phyloP scores from a whole-genome alignment of 495 filamentous ascomycete genomes.

The Bombardia bombarda region DNA sequence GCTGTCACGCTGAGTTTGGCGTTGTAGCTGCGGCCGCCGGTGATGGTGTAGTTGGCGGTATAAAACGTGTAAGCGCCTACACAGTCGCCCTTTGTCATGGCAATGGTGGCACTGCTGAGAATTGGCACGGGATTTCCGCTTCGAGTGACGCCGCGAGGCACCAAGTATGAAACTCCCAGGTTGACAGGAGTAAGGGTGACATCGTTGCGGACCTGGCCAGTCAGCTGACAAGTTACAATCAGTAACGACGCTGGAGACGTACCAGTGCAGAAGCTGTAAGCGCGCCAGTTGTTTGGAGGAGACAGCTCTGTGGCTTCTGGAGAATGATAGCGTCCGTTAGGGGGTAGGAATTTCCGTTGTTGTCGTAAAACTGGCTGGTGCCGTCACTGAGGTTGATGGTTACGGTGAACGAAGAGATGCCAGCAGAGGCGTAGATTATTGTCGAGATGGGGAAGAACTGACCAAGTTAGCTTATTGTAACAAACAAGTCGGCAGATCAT shows the following conservation, averaged over 20 bases:
- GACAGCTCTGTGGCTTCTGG: constrained; percentile 40
- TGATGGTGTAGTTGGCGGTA: constrained; percentile 36
- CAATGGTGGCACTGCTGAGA: constrained; percentile 31
- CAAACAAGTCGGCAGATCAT: background rate
- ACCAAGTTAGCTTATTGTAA: constrained; percentile 7
- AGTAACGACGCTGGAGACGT: constrained; percentile 1
- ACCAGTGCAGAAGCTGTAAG: constrained; percentile 36
- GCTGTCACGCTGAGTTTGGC: constrained; percentile 41
- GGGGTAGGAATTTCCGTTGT: constrained; percentile 40
- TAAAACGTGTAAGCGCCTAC: constrained; percentile 48
- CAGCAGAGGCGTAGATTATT: constrained; percentile 26
- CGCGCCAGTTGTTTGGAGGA: constrained; percentile 30
- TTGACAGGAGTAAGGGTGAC: constrained; percentile 30
- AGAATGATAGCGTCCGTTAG: constrained; percentile 35
- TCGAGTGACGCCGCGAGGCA: constrained; percentile 28
- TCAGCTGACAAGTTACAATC: background rate
- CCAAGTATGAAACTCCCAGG: constrained; percentile 41
- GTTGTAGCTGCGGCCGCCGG: constrained; percentile 37
- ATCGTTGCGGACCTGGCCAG: constrained; percentile 41
- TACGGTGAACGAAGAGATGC: constrained; percentile 41
- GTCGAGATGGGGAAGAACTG: constrained; percentile 38
- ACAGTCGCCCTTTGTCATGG: constrained; percentile 42
- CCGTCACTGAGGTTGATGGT: constrained; percentile 34
- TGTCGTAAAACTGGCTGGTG: constrained; percentile 31
- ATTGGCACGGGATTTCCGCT: constrained; percentile 40